Evolutionary conservation across 2,329 filamentous ascomycete species (phyloP), one percentile per base, ranked within the genome.

Genomic region (Colletotrichum echinochloae): DNA sequence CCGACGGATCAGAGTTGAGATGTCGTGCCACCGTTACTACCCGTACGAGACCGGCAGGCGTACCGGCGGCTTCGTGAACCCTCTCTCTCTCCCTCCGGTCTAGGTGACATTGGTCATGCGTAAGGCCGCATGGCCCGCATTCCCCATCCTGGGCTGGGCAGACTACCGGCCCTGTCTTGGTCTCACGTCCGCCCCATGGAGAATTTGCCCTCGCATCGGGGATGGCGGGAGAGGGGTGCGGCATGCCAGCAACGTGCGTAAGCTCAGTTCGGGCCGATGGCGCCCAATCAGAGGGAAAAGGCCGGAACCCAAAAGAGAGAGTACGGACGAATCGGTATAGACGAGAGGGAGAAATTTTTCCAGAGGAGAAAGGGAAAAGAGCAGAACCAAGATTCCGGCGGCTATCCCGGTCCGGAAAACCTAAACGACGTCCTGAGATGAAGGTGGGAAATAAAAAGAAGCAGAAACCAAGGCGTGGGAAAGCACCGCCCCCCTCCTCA

Each of bases 301-400:
- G 2, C 2, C n/a, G n/a, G n/a, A 30, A 16, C 2, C 0, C 12
- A 0, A 9, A 9, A 16, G 26, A 4, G 18, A 18, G 41, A n/a
- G n/a, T n/a, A n/a, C 8, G 41, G 9, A 39, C 9, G 37, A 39
- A 14, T 14, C 12, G 18, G 20, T 18, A 9, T 3, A 18, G 6
- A 46, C n/a, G 14, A 41, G 16, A 33, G 30, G 8, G 30, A 33
- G 30, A 33, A 8, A 33, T n/a, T n/a, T n/a, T n/a, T n/a, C 18
- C 4, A 41, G 39, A 20, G 18, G 20, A 5, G 35, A 11, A 37
- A 37, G 8, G 11, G 8, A n/a, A 39, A 14, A 18, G 8, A 37
- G 2, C 35, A 3, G n/a, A 33, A 33, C 37, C 37, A 12, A 3
- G 18, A 9, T 41, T 20, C 39, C 20, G 6, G 18, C 18, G 39